These are phyloP conservation scores for Ascocoryne sarcoides DNA, from an alignment of 2,329 filamentous ascomycete species.

Conservation along the genomic window DNA sequence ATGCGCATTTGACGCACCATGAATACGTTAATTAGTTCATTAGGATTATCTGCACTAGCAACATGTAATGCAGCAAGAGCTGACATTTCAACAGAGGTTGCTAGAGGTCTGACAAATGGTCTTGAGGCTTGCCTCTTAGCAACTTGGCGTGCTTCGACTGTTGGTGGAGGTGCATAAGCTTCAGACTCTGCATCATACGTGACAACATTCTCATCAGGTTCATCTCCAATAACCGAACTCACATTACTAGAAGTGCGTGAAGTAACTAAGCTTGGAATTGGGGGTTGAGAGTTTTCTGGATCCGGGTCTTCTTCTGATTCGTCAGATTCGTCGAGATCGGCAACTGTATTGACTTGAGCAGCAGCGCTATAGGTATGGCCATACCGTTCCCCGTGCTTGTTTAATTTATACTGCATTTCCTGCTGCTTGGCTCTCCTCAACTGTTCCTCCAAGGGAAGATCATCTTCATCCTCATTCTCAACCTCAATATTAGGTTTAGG, in stretches of 20 bases:
- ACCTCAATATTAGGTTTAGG: not conserved
- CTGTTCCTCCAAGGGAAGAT: not conserved
- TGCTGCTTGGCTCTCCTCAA: not conserved
- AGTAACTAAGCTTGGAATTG: not conserved
- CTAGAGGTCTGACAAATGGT: not conserved
- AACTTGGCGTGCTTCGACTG: not conserved
- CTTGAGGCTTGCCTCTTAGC: not conserved
- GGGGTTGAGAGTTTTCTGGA: not conserved
- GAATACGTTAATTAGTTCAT: not conserved
- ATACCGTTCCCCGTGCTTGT: not conserved
- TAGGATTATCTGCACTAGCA: not conserved
- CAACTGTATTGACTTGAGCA: not conserved
- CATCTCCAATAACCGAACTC: not conserved
- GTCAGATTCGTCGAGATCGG: not conserved
- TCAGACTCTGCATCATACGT: not conserved
- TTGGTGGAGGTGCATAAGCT: too few species aligned
- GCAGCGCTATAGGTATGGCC: not conserved
- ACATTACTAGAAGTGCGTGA: not conserved
- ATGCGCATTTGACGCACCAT: not conserved
- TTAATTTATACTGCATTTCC: not conserved
- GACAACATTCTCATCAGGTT: not conserved
- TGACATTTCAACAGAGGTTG: not conserved
- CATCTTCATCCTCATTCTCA: not conserved
- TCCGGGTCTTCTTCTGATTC: not conserved
- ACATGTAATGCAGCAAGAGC: not conserved